Base-by-base conservation (phyloP, 2,329 filamentous ascomycete species). In the Fusarium circinatum region DNA sequence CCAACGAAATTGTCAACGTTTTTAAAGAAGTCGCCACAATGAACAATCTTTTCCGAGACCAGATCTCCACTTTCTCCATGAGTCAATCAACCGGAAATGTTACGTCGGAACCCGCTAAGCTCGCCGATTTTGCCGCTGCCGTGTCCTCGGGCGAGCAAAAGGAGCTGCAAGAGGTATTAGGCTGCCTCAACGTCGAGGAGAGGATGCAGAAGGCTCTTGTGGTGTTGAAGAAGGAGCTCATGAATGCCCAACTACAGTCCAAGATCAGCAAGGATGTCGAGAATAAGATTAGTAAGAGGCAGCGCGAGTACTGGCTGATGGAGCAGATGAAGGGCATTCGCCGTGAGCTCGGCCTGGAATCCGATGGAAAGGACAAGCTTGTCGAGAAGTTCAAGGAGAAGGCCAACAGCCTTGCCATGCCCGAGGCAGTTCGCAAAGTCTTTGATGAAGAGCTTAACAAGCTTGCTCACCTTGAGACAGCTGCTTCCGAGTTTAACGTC, bases 321-420 rank as follows among this genome's bases (percentile, higher is more conserved):
- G 96, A 99, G 84, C 97, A 99, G 82, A 98, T 99, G 95, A 98
- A 98, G 86, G 96, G 95, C 32, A 99, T 99, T 79, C 93, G 94
- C 66, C 90, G 96, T 66, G 96, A 99, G 83, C 90, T 99, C 55
- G 96, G 97, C 28, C 94, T 99, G 60, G 97, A 99, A 82, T 97
- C 94, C 11, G 96, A 99, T 80, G 96, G 97, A 74, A 99, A 98
- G 84, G 96, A 99, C 80, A 98, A 98, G 85, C 88, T 99, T 18
- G 94, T 99, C 3, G 96, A 98, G 82, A 97, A 94, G 82, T 99
- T 99, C 86, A 96, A 94, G 84, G 95, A 98, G 79, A 98, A 98
- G 87, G 95, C 94, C 1, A 89, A 90, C 80, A 98, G 97, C 81
- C 87, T 99, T 55, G 95, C 95, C 6, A 99, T 99, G 96, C 96